A percentile compares a stretch with the other conserved stretches of the same genome.
Conservation (phyloP, 140 eudicot genomes). For the Stevia rebaudiana region DNA sequence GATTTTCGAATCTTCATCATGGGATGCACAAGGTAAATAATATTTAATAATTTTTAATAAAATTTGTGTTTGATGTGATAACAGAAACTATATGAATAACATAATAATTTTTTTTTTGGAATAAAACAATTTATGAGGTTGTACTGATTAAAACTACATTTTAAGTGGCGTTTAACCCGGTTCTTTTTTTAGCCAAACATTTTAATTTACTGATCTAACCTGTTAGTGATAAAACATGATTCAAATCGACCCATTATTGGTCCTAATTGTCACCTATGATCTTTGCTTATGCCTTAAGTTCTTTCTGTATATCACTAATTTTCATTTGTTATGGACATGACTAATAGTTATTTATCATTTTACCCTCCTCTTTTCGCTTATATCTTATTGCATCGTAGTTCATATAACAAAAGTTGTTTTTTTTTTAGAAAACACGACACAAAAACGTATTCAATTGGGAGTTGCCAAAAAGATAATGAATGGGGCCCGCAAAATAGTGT, state of each 20-base stretch:
- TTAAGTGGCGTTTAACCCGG: not conserved
- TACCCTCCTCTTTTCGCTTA: not conserved
- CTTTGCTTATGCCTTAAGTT: not conserved
- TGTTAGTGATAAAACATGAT: not conserved
- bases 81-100: not conserved
- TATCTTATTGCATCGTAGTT: constrained; percentile 4
- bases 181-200: not conserved
- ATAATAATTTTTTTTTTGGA: not conserved
- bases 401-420: constrained; percentile 11
- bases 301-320: not conserved
- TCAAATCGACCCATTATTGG: not conserved
- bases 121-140: not conserved
- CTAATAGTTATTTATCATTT: constrained; percentile 1
- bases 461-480: constrained; percentile 89
- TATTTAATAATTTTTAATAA: not conserved
- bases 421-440: constrained; percentile 45
- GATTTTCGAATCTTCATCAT: constrained; percentile 81
- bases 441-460: constrained; percentile 75
- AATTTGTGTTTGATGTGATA: not conserved
- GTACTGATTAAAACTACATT: not conserved
- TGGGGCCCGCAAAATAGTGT: constrained; percentile 83
- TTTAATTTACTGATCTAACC: not conserved
- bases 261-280: not conserved
- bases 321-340: not conserved
- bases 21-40: constrained; percentile 74